A percentile compares a stretch with the other conserved stretches of the same genome.
phyloP scores from a whole-genome alignment of 345 rosid genomes.

The Eucalyptus cloeziana region DNA sequence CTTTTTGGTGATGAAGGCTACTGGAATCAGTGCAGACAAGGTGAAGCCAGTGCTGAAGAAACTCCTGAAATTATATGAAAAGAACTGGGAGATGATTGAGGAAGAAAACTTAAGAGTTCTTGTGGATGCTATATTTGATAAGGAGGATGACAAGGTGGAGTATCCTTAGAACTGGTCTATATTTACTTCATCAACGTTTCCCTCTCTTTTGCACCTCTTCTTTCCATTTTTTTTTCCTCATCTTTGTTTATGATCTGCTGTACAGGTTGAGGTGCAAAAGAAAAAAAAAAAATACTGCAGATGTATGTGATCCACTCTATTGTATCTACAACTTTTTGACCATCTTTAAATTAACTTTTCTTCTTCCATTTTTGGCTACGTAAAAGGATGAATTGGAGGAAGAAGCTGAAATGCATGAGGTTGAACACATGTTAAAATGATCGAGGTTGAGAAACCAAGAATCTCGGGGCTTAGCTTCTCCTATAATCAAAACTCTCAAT shows the following conservation, averaged over 20 bases:
- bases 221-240: background rate
- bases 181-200: background rate
- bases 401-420: conserved; percentile 21
- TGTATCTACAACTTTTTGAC: too few relatives aligned
- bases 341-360: background rate
- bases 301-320: conserved; percentile 18
- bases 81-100: conserved; percentile 76
- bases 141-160: conserved; percentile 50
- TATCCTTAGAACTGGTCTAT: background rate
- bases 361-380: background rate
- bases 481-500: conserved; percentile 1
- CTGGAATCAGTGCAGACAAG: conserved; percentile 41
- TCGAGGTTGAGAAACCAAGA: conserved; percentile 39
- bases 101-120: conserved; percentile 79
- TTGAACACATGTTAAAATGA: conserved; percentile 61
- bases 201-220: background rate
- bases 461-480: conserved; percentile 6
- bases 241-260: background rate
- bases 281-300: conserved; percentile 2
- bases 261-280: conserved; percentile 28
- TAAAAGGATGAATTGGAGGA: conserved; percentile 29
- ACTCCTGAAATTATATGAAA: conserved; percentile 60
- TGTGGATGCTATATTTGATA: conserved; percentile 80
- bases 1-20: conserved; percentile 49
- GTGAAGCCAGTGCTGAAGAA: conserved; percentile 67